Conservation (phyloP, 345 rosid genomes). For the Boechera divaricarpa region DNA sequence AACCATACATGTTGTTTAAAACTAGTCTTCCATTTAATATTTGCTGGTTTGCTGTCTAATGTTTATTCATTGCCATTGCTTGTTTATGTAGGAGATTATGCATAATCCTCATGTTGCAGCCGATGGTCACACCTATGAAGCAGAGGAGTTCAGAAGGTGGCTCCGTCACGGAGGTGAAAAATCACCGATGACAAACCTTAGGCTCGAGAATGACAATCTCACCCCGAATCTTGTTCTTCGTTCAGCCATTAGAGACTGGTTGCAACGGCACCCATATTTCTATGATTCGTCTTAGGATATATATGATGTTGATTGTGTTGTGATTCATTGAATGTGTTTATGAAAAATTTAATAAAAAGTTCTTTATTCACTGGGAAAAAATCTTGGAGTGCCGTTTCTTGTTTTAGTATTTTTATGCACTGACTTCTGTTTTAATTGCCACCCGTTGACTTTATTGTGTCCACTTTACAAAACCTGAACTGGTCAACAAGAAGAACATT, state of each 20-base stretch:
- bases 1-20: neutral
- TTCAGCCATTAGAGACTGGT: constrained; percentile 72
- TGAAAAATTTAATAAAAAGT: constrained; percentile 24
- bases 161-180: constrained; percentile 60
- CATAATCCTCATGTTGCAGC: constrained; percentile 79
- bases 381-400: constrained; percentile 14
- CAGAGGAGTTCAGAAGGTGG: constrained; percentile 67
- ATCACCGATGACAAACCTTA: constrained; percentile 73
- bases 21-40: neutral
- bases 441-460: constrained; percentile 35
- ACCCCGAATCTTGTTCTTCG: constrained; percentile 73
- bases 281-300: constrained; percentile 19
- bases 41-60: constrained; percentile 13
- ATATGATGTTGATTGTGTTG: constrained; percentile 35
- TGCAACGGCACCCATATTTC: constrained; percentile 43
- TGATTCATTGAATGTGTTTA: constrained; percentile 21
- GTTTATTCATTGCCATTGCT: neutral
- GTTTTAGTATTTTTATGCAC: neutral
- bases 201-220: constrained; percentile 54
- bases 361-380: neutral
- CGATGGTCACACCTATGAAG: constrained; percentile 81
- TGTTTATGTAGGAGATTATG: constrained; percentile 73
- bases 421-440: constrained; percentile 29
- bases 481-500: constrained; percentile 36
- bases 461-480: constrained; percentile 30